These are phyloP conservation scores for Catharanthus roseus DNA, from an alignment of 257 asterid genomes.

Conservation along the genomic window DNA sequence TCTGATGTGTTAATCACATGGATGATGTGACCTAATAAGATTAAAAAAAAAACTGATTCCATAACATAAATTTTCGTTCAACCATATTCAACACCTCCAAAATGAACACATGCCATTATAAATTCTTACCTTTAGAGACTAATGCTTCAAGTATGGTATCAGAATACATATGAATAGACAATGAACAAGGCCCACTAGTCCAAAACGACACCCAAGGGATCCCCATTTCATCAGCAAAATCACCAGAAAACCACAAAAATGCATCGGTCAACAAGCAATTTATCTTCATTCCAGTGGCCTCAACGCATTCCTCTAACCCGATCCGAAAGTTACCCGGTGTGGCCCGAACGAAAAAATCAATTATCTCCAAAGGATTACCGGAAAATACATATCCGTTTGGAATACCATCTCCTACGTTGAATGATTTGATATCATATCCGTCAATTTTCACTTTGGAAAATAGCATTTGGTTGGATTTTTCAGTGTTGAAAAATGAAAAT, in stretches of 20 bases:
- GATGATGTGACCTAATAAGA: too few species aligned
- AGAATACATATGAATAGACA: constrained; percentile 50
- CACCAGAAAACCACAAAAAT: constrained; percentile 52
- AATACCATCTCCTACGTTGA: constrained; percentile 52
- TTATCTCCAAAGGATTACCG: constrained; percentile 48
- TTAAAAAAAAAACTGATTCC: too few species aligned
- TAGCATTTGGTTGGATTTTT: constrained; percentile 31
- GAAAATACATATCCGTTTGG: constrained; percentile 27
- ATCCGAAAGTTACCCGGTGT: constrained; percentile 48
- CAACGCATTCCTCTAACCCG: constrained; percentile 39
- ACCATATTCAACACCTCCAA: too few species aligned
- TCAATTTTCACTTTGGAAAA: constrained; percentile 6
- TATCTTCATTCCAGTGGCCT: constrained; percentile 36
- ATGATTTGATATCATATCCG: constrained; percentile 21
- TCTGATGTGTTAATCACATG: too few species aligned
- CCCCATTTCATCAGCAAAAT: constrained; percentile 44
- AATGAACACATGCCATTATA: too few species aligned
- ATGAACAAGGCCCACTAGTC: constrained; percentile 55
- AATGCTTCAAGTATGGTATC: constrained; percentile 29
- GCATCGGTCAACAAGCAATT: constrained; percentile 56
- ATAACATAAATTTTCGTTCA: too few species aligned
- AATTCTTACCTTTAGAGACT: neutral
- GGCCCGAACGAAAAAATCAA: constrained; percentile 43
- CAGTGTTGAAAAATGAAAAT: constrained; percentile 55
- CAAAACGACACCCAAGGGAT: constrained; percentile 69